A percentile compares a stretch with the other conserved stretches of the same genome.
Conservation (phyloP, 305 asterid genomes). For the Fraxinus albicans region DNA sequence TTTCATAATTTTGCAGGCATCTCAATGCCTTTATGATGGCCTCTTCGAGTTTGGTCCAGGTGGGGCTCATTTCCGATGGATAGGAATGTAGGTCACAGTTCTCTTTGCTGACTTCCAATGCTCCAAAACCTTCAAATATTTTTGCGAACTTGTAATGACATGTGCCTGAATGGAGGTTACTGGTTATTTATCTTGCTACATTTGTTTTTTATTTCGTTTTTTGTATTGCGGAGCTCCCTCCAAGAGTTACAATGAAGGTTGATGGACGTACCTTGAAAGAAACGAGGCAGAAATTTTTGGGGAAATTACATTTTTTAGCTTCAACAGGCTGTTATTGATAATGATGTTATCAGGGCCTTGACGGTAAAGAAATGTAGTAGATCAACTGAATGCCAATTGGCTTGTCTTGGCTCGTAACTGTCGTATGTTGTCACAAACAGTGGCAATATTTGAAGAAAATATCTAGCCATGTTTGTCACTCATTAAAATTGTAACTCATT, state of each 20-base stretch:
- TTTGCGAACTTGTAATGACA: background rate
- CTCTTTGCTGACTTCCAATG: background rate
- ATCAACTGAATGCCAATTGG: background rate
- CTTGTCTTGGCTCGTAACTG: too few species aligned
- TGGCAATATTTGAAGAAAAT: too few species aligned
- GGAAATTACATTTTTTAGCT: background rate
- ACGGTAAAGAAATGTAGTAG: background rate
- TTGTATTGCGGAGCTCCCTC: background rate
- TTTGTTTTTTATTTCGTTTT: background rate
- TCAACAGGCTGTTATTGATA: background rate
- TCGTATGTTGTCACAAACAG: too few species aligned
- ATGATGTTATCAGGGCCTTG: background rate
- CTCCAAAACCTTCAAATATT: background rate
- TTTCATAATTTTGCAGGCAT: conserved; percentile 31
- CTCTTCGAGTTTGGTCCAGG: background rate
- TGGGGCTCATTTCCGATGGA: background rate
- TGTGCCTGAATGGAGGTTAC: background rate
- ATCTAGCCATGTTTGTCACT: too few species aligned
- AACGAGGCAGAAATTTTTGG: background rate
- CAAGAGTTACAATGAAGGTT: background rate
- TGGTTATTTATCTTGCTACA: background rate
- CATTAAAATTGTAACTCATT: too few species aligned
- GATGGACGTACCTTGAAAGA: background rate
- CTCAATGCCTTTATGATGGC: conserved; percentile 49
- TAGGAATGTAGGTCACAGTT: conserved; percentile 19